phyloP scores from a whole-genome alignment of 75 land plant genomes.

The Chamaecyparis obtusa region DNA sequence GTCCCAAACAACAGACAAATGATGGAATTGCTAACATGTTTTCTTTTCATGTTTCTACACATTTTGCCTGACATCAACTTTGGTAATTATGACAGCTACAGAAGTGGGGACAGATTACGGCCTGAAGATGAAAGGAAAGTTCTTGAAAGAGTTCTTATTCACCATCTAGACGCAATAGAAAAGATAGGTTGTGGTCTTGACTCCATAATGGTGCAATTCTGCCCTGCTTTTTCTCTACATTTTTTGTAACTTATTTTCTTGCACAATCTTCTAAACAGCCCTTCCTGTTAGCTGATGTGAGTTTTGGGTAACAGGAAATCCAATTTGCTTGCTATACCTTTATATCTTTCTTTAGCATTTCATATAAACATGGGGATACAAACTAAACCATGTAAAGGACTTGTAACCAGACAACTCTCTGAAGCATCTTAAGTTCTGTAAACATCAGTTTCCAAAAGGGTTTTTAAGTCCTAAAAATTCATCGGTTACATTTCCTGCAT shows the following conservation, averaged over 20 bases:
- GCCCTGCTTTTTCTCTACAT: background rate
- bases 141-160: conserved; percentile 15
- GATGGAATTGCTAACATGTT: too few relatives aligned
- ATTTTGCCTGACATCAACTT: too few relatives aligned
- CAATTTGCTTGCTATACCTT: too few relatives aligned
- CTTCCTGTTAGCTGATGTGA: background rate
- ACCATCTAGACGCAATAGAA: conserved; percentile 16
- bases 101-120: too few relatives aligned
- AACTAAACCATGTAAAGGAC: background rate
- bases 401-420: background rate
- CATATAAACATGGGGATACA: background rate
- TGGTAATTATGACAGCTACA: too few relatives aligned
- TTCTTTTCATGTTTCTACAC: too few relatives aligned
- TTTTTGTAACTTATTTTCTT: background rate
- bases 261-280: background rate
- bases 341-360: background rate
- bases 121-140: too few relatives aligned
- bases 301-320: background rate
- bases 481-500: too few relatives aligned
- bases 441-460: background rate
- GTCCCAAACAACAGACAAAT: too few relatives aligned
- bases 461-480: background rate
- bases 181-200: conserved; percentile 26
- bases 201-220: conserved; percentile 10
- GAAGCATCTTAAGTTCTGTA: background rate